Base-by-base conservation (phyloP, 805 yeast genomes). In the Ogataea minuta region DNA sequence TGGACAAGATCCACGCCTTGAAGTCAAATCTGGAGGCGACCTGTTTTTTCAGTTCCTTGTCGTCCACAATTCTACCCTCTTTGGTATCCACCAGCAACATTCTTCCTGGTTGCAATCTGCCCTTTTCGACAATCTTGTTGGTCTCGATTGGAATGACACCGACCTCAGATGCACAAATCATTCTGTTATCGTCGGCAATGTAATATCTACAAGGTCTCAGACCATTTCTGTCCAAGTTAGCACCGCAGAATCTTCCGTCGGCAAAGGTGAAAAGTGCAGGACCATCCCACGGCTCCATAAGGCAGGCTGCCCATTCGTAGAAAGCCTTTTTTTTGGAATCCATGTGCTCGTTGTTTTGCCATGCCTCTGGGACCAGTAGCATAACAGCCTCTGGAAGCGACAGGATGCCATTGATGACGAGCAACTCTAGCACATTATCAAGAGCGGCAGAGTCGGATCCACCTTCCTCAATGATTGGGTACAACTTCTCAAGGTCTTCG, bases 251-350 rank as follows among this genome's bases (percentile, higher is more conserved):
- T 55, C 98, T 77, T 53, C 96, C 97, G 65, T 91, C 98, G 25
- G 97, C 91, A 64, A 91, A 93, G 21, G 95, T 89, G 71, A 91
- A 86, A 52, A 93, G 70, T 24, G 98, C 98, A 13, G 99, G 99
- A 50, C 99, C 99, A 68, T 91, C 99, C 99, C 99, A 91, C 7
- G 98, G 98, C 70, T 91, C 99, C 96, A 93, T 93, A 50, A 91
- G 69, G 68, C 97, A 89, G 9, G 98, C 96, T 33, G 97, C 98
- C 98, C 98, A 91, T 64, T 93, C 97, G 68, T 91, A 91, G 66
- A 95, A 91, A 1, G 98, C 97, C 55, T 76, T 80, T 69, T 90
- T 85, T 63, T 84, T 82, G 40, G 95, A 87, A 63, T 91, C 96
- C 84, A 91, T 89, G 48, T 75, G 64, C 39, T 66, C 64, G 65